A percentile compares a stretch with the other conserved stretches of the same genome.
These are phyloP conservation scores for Pestalotiopsis sp. DNA, from an alignment of 2,329 filamentous ascomycete species.

Conservation along the genomic window DNA sequence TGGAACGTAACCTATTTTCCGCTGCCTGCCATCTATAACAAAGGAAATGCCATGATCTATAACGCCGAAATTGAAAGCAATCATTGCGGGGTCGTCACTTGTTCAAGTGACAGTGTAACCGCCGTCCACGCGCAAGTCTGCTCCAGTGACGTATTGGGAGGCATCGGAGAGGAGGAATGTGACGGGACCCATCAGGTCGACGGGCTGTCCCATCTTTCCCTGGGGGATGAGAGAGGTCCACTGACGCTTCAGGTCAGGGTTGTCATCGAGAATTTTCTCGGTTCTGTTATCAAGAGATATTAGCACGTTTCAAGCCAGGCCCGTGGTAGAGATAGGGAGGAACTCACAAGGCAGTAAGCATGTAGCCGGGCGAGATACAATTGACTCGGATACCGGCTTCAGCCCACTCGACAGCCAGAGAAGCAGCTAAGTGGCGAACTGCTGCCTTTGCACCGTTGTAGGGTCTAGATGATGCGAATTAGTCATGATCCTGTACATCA, in stretches of 20 bases:
- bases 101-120: conserved; percentile 81
- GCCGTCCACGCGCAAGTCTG: conserved; percentile 81
- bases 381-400: conserved; percentile 87
- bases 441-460: conserved; percentile 95
- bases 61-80: not conserved
- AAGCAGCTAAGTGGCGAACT: conserved; percentile 83
- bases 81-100: conserved; percentile 11
- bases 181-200: conserved; percentile 92
- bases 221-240: conserved; percentile 93
- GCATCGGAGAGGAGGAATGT: conserved; percentile 85
- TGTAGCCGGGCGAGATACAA: conserved; percentile 94
- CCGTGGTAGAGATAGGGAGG: not conserved
- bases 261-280: conserved; percentile 91
- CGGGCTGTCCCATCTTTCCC: conserved; percentile 89
- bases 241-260: conserved; percentile 84
- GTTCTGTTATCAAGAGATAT: conserved; percentile 59
- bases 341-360: conserved; percentile 88
- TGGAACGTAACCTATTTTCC: not conserved
- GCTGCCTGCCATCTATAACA: not conserved
- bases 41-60: not conserved
- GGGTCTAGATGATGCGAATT: conserved; percentile 47
- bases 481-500: not conserved
- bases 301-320: conserved; percentile 9
- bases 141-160: conserved; percentile 70
- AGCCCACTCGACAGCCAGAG: conserved; percentile 93